Percentiles rank a stretch among this genome's conserved stretches.
phyloP scores from a whole-genome alignment of 2,329 filamentous ascomycete species.

The Gaeumannomyces sp. region DNA sequence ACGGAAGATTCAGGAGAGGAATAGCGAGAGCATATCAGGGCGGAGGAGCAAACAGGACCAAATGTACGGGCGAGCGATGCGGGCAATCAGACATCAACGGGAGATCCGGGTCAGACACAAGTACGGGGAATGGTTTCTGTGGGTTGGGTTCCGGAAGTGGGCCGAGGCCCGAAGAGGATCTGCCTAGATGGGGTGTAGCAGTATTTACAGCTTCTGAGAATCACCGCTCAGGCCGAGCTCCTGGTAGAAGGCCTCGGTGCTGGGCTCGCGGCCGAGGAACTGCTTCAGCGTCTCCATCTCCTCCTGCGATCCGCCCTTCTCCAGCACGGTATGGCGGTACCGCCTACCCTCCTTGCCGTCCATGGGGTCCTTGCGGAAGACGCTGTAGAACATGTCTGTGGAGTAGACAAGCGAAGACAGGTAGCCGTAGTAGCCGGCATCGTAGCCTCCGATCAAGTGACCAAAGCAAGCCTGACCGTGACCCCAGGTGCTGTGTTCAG shows the following conservation, averaged over 20 bases:
- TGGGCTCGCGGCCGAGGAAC: constrained; percentile 71
- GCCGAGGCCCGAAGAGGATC: not conserved
- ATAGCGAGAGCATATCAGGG: not conserved
- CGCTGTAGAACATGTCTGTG: constrained; percentile 73
- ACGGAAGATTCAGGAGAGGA: not conserved
- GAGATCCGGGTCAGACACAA: not conserved
- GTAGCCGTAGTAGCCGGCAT: constrained; percentile 77
- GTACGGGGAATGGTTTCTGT: not conserved
- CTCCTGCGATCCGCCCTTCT: constrained; percentile 70
- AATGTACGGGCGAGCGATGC: not conserved
- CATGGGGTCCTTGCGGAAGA: constrained; percentile 76
- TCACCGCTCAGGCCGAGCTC: constrained; percentile 53
- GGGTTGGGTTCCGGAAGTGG: not conserved
- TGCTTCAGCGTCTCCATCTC: constrained; percentile 76
- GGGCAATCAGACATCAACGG: not conserved
- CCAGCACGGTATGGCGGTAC: constrained; percentile 72
- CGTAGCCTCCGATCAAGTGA: constrained; percentile 77
- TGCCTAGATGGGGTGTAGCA: too few relatives aligned
- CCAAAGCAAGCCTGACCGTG: constrained; percentile 76
- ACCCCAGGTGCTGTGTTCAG: constrained; percentile 55
- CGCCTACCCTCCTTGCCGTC: constrained; percentile 64
- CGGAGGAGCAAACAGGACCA: not conserved
- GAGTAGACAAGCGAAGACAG: constrained; percentile 73
- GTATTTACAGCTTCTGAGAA: constrained; percentile 3
- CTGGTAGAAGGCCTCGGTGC: constrained; percentile 71